Base-by-base conservation (phyloP, 208 protist genomes). In the Acanthamoeba healyi region DNA sequence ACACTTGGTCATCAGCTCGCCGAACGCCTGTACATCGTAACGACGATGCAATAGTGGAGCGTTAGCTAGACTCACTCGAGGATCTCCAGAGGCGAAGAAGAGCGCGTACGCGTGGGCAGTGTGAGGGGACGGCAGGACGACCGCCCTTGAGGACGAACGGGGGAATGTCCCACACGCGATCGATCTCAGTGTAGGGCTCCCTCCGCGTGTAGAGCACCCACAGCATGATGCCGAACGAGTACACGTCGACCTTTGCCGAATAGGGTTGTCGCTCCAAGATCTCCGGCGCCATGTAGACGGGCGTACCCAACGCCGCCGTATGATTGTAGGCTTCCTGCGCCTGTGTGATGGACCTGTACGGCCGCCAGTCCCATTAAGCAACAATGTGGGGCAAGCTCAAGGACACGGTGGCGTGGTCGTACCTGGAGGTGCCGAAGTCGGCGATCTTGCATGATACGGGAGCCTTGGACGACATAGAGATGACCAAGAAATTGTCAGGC, bases 341-440 rank as follows among this genome's bases (percentile, higher is more conserved):
- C 70, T 79, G 70, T 36, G 70, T 79, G 70, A 79, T 79, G 19
- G 70, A 79, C 7, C 54, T 61, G 54, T n/a, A n/a, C n/a, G n/a
- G n/a, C n/a, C n/a, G n/a, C n/a, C n/a, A n/a, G n/a, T n/a, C n/a
- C n/a, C n/a, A n/a, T n/a, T n/a, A n/a, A n/a, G n/a, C n/a, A n/a
- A n/a, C n/a, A n/a, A n/a, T n/a, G n/a, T n/a, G n/a, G n/a, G n/a
- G n/a, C n/a, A n/a, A n/a, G n/a, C n/a, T n/a, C n/a, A n/a, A n/a
- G n/a, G n/a, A n/a, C n/a, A n/a, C n/a, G n/a, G n/a, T n/a, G n/a
- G n/a, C n/a, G n/a, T n/a, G n/a, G 58, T 24, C 17, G 6, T 79
- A 79, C 77, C 81, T 3, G 10, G 81, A 88, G 10, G 81, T 88
- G 44, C 81, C 81, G 61, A 88, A 88, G 81, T 88, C 81, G 44